These are phyloP conservation scores for Elaphomyces granulatus DNA, from an alignment of 495 filamentous ascomycete species.

Conservation along the genomic window DNA sequence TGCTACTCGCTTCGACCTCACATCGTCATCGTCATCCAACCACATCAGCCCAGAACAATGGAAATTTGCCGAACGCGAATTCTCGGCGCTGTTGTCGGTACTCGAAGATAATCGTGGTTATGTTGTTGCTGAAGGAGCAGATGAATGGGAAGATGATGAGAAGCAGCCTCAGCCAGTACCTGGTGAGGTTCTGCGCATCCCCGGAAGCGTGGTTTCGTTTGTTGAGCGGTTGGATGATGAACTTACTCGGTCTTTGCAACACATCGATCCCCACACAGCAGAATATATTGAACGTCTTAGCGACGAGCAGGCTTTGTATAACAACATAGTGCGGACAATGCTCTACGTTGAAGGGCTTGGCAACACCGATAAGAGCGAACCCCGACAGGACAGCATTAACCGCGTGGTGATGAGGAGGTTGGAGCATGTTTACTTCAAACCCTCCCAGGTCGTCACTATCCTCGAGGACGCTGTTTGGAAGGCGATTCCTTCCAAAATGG, in stretches of 20 bases:
- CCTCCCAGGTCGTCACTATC: constrained; percentile 79
- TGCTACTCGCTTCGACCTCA: constrained; percentile 88
- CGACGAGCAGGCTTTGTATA: constrained; percentile 87
- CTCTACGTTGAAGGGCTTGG: constrained; percentile 74
- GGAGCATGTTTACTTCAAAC: constrained; percentile 99
- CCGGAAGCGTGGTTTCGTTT: constrained; percentile 87
- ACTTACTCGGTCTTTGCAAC: constrained; percentile 87
- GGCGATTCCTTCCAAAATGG: constrained; percentile 50
- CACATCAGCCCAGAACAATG: constrained; percentile 95
- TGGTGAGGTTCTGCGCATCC: constrained; percentile 71
- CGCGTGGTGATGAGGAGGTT: constrained; percentile 83
- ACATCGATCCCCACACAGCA: constrained; percentile 94
- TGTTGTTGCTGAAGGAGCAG: constrained; percentile 76
- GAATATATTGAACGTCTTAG: constrained; percentile 94
- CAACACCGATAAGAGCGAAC: constrained; percentile 54
- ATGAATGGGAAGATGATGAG: constrained; percentile 99
- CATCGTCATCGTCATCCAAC: constrained; percentile 55
- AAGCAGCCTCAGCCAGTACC: constrained; percentile 59
- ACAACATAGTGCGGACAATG: constrained; percentile 69
- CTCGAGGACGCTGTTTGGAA: constrained; percentile 91
- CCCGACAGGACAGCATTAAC: constrained; percentile 71
- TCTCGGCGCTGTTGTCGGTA: constrained; percentile 57
- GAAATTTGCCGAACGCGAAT: constrained; percentile 84
- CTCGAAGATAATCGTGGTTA: constrained; percentile 66
- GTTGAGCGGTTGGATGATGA: constrained; percentile 95